Base-by-base conservation (phyloP, 225 moss, liverwort and hornwort genomes). In the Takakia lepidozioides region DNA sequence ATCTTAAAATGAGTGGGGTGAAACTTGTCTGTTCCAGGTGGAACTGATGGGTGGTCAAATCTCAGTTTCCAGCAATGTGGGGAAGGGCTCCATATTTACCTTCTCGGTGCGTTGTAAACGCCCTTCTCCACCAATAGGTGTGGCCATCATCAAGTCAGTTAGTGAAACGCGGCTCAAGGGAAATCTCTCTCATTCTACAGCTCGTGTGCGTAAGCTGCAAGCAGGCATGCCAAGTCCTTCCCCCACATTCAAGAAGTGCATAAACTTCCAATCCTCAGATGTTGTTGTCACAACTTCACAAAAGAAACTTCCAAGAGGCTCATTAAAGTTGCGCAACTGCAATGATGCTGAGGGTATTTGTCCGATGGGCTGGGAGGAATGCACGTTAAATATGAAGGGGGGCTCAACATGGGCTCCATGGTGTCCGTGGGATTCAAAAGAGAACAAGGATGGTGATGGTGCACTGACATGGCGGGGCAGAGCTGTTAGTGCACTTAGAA, bases 31-130 rank as follows among this genome's bases (percentile, higher is more conserved):
- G 52, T 57, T 21, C 26, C 64, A 72, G 72, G 77, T 72, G 3
- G 64, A 72, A 56, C 68, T 78, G 58, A 72, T 72, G 77, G 68
- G 68, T 49, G 77, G 68, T 57, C 77, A 68, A 41, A 62, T 74
- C 43, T 61, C 65, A 28, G 69, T 69, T 26, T 43, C 53, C 53
- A 74, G 74, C 21, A 65, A 54, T 57, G 74, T 64, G 39, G 74
- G 74, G 2, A 65, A 61, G 49, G 74, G 74, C 43, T 74, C 74
- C 16, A 65, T 54, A 37, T 78, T 78, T 44, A 78, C 77, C 34
- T 78, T 78, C 46, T 72, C 77, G 27, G 17, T 78, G 37, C 72
- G 61, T 17, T 78, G 77, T 67, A 72, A 68, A 50, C 22, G 38
- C 20, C 65, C 72, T 26, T 43, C 68, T 22, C 15, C 14, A 44